Base-by-base conservation (phyloP, 305 asterid genomes). In the Fraxinus sp. region DNA sequence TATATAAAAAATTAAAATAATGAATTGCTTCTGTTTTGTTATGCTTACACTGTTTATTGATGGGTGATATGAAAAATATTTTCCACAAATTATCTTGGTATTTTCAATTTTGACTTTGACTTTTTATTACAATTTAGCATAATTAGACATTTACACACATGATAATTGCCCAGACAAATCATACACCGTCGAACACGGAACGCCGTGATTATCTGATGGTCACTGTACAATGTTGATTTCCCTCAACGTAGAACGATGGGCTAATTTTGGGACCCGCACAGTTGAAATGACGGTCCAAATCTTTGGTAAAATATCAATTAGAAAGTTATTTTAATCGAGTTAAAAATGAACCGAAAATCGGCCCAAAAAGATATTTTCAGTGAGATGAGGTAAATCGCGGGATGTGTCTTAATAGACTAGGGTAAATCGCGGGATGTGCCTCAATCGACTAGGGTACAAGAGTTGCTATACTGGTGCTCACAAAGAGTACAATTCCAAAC, bases 141-240 rank as follows among this genome's bases (percentile, higher is more conserved):
- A 37, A 37, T 7, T 37, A 49, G 59, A 55, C 80, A 85, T 82
- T 4, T 44, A 78, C 79, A 22, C 82, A 70, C 3, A 3, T 26
- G 57, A 22, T 57, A 79, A 71, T 30, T 11, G 70, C 22, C 0
- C 72, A 24, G 6, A 64, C 72, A 26, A 64, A 22, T 14, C 39
- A 83, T 73, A 78, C 70, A 81, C 86, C 90, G 86, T 85, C 71
- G 46, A 30, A 30, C 77, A 44, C 20, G 13, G 72, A 22, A 26
- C 66, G 62, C 33, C 7, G 74, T 2, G 71, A 35, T 70, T 11
- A 82, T 84, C 89, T 0, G 78, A 81, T 82, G 87, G 89, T 71
- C 64, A 46, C 14, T 66, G 78, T 71, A 2, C 32, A 18, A 24
- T 79, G 78, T 76, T 79, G 84, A 82, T 82, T 77, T 41, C 44